These are phyloP conservation scores for Nemania sp. DNA, from an alignment of 2,329 filamentous ascomycete species.

Conservation along the genomic window DNA sequence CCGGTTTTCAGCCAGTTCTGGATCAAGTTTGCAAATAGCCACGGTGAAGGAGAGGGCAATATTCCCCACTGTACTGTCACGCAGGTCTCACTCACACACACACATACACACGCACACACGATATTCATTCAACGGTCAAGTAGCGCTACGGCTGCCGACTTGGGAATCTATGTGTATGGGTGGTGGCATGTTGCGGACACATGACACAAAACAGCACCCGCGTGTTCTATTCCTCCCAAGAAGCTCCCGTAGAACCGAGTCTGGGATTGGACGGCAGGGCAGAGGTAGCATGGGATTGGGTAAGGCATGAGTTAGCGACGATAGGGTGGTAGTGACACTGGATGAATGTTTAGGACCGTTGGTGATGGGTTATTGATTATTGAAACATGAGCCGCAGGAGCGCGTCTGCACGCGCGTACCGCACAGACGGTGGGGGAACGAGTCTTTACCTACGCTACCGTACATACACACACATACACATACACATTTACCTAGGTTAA, in stretches of 20 bases:
- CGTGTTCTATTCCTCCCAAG: constrained; percentile 12
- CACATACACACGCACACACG: background rate
- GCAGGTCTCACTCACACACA: constrained; percentile 18
- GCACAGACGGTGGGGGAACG: constrained; percentile 7
- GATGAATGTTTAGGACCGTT: constrained; percentile 5
- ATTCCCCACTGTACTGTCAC: constrained; percentile 24
- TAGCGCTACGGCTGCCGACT: constrained; percentile 21
- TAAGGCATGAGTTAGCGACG: constrained; percentile 17
- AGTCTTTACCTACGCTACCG: background rate
- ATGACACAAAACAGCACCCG: constrained; percentile 29
- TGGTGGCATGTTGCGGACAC: constrained; percentile 29
- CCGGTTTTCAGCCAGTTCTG: constrained; percentile 24
- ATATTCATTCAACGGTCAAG: background rate
- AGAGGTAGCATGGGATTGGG: background rate
- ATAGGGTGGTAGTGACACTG: constrained; percentile 23
- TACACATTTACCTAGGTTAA: background rate
- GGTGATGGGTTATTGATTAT: constrained; percentile 15
- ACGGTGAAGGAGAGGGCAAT: constrained; percentile 11
- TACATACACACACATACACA: too few species aligned
- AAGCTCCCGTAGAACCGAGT: constrained; percentile 9
- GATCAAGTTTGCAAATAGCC: constrained; percentile 15
- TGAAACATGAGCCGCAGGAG: constrained; percentile 17
- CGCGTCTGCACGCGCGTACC: constrained; percentile 20
- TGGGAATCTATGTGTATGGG: background rate
- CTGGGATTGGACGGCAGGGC: background rate